Evolutionary conservation across 305 asterid genomes (phyloP).

Genomic region (Ajuga reptans): DNA sequence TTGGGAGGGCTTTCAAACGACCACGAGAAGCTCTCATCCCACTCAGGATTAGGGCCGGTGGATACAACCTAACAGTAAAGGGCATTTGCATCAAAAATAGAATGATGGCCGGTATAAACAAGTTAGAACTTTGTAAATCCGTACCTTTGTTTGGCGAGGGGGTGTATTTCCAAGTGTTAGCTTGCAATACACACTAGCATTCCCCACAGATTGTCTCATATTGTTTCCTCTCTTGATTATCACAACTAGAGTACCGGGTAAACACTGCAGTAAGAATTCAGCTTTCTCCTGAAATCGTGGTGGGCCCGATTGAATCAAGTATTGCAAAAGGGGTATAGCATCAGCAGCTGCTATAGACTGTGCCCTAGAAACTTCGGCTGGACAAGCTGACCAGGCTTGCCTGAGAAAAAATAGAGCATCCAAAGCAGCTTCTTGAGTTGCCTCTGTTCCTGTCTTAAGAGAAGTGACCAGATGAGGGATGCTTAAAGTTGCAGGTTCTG

Average conservation of each 20-base stretch:
- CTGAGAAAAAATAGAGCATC: conserved; percentile 88
- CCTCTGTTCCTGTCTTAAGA: conserved; percentile 95
- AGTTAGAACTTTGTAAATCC: background rate
- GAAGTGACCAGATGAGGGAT: conserved; percentile 95
- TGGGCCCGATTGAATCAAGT: conserved; percentile 95
- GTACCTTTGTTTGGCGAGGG: conserved; percentile 70
- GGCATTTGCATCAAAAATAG: background rate
- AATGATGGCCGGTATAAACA: background rate
- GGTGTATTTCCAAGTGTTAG: conserved; percentile 90
- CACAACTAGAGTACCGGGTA: conserved; percentile 90
- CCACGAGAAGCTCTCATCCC: conserved; percentile 95
- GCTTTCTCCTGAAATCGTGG: conserved; percentile 99
- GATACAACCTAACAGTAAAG: conserved; percentile 59
- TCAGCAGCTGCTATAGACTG: conserved; percentile 99
- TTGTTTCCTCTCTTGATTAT: conserved; percentile 88
- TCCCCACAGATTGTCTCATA: conserved; percentile 97
- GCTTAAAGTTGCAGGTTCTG: conserved; percentile 96
- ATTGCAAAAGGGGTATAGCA: conserved; percentile 86
- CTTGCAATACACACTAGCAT: conserved; percentile 90
- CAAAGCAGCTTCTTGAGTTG: conserved; percentile 98
- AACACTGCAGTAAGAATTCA: conserved; percentile 87
- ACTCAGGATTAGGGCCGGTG: conserved; percentile 91
- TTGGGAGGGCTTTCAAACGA: conserved; percentile 96
- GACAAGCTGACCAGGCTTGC: conserved; percentile 99
- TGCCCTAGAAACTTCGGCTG: conserved; percentile 95